Conservation (phyloP, 208 protist species). For the Wallacemonas collosoma region DNA sequence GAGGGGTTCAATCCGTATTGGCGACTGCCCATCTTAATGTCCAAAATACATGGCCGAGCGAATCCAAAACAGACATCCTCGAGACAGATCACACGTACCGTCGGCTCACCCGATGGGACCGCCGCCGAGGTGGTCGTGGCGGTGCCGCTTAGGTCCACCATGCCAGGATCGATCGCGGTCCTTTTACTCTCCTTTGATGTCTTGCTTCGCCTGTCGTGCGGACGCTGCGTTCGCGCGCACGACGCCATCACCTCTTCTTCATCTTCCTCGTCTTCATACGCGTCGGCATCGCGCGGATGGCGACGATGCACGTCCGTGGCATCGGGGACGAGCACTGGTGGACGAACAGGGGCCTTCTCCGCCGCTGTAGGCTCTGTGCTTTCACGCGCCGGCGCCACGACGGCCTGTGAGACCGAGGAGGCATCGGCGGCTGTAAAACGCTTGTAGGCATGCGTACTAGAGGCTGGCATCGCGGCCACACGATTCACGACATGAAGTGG, state of each 20-base stretch:
- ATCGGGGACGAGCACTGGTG: no score
- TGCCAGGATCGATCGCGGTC: no score
- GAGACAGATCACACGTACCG: conserved; percentile 69
- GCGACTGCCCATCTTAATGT: conserved; percentile 86
- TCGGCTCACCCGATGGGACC: neutral
- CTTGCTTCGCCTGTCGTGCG: neutral
- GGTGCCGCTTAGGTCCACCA: no score
- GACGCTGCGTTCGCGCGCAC: neutral
- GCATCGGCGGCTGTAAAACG: neutral
- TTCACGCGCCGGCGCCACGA: neutral
- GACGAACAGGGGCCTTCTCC: no score
- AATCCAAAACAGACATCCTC: conserved; percentile 87
- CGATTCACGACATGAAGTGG: conserved; percentile 7
- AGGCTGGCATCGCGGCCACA: neutral
- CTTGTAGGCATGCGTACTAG: neutral
- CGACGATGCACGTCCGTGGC: no score
- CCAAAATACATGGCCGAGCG: conserved; percentile 70
- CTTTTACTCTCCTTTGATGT: neutral
- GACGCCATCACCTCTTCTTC: neutral
- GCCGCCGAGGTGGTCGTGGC: no score
- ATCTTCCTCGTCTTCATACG: conserved; percentile 8
- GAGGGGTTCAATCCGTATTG: conserved; percentile 83
- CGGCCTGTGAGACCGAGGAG: neutral
- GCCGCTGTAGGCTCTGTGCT: neutral
- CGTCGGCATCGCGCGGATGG: conserved; percentile 7